These are phyloP conservation scores for Effrenium voratum DNA, from an alignment of 73 alveolate species.

Conservation along the genomic window DNA sequence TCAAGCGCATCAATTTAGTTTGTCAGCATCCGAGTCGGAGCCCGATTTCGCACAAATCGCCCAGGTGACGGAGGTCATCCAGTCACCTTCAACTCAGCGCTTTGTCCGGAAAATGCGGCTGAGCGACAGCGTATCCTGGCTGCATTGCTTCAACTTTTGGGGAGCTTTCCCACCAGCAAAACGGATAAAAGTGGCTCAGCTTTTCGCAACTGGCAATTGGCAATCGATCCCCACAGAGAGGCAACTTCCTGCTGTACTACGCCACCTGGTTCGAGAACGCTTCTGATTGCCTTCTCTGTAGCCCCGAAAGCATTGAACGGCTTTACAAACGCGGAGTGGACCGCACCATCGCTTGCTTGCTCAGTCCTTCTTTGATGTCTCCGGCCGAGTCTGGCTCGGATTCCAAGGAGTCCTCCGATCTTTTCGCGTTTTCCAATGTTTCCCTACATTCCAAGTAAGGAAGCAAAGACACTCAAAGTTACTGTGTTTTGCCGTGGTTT, in stretches of 20 bases:
- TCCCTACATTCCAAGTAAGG: too few species aligned
- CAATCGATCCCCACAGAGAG: too few species aligned
- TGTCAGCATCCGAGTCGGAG: too few species aligned
- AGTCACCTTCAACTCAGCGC: slow-evolving; percentile 6
- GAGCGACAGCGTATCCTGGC: slow-evolving; percentile 51
- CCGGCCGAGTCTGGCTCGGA: neutral
- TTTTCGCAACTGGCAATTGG: too few species aligned
- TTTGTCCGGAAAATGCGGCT: slow-evolving; percentile 44
- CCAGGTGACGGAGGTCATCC: slow-evolving; percentile 58
- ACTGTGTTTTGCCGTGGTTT: neutral
- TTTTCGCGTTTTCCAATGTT: too few species aligned
- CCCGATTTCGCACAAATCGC: too few species aligned
- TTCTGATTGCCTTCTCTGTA: slow-evolving; percentile 52
- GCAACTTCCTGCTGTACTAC: slow-evolving; percentile 32
- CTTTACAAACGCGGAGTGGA: slow-evolving; percentile 92
- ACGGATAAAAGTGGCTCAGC: too few species aligned
- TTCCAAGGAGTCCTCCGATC: neutral
- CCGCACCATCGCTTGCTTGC: slow-evolving; percentile 90
- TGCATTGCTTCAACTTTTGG: too few species aligned
- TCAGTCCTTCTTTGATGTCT: slow-evolving; percentile 28
- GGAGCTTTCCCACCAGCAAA: too few species aligned
- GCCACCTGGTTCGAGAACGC: slow-evolving; percentile 88
- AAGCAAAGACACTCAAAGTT: neutral
- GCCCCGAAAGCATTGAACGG: slow-evolving; percentile 51
- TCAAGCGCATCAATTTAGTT: too few species aligned